These are phyloP conservation scores for Mortierella sp. DNA, from an alignment of 371 early-diverging fungal genomes.

Conservation along the genomic window DNA sequence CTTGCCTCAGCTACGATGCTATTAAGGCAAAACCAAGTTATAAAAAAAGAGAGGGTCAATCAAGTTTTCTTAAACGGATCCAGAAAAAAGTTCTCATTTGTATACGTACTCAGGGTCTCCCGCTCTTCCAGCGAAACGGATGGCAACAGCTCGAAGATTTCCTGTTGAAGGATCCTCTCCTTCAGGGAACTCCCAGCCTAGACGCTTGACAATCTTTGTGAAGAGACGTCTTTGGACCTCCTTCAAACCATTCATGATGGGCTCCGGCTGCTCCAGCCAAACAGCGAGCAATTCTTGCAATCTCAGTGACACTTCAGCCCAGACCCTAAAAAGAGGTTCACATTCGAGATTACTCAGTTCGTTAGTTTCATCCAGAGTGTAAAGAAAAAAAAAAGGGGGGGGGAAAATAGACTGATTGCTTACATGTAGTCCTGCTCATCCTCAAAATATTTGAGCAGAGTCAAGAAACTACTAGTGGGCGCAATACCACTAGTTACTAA, in stretches of 20 bases:
- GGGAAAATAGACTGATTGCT: not conserved
- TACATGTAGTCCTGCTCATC: conserved; percentile 74
- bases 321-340: conserved; percentile 55
- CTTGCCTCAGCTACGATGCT: conserved; percentile 68
- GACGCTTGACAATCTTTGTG: conserved; percentile 17
- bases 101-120: conserved; percentile 54
- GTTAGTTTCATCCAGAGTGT: not conserved
- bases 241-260: conserved; percentile 19
- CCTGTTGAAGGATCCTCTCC: conserved; percentile 39
- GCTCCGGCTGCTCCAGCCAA: conserved; percentile 29
- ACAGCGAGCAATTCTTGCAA: conserved; percentile 58
- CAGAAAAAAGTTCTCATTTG: not conserved
- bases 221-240: conserved; percentile 19
- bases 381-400: not conserved
- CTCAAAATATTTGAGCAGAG: conserved; percentile 70
- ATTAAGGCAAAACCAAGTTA: not conserved
- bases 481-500: conserved; percentile 72
- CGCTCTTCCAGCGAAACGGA: conserved; percentile 63
- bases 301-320: conserved; percentile 63
- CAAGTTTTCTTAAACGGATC: not conserved
- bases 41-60: not conserved
- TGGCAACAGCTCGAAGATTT: conserved; percentile 63
- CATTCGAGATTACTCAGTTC: not conserved
- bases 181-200: conserved; percentile 35
- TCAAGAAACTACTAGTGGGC: conserved; percentile 67